Conservation (phyloP, 78 protist genomes). For the Guillardia theta region DNA sequence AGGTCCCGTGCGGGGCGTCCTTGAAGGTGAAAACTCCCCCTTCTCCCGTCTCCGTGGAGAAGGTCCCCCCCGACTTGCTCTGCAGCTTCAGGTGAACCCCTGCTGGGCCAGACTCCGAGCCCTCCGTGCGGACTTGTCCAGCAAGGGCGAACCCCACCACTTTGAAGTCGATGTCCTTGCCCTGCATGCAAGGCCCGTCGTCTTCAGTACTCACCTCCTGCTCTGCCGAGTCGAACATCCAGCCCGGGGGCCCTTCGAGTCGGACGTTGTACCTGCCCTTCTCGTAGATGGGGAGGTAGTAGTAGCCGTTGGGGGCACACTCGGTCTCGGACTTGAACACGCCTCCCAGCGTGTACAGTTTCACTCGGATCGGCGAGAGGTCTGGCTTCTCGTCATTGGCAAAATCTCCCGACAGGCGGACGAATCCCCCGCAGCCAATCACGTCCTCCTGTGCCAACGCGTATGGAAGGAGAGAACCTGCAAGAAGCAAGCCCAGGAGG, state of each 20-base stretch:
- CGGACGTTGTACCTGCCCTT: neutral
- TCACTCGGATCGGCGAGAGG: neutral
- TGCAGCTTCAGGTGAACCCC: neutral
- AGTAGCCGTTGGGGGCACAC: slow-evolving; percentile 36
- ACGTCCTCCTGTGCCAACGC: neutral
- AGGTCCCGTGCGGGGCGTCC: neutral
- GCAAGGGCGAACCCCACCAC: neutral
- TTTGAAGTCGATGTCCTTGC: slow-evolving; percentile 14
- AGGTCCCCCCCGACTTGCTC: neutral
- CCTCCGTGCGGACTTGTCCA: neutral
- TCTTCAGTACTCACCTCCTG: neutral
- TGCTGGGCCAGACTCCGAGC: neutral
- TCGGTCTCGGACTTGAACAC: neutral
- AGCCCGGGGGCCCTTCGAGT: neutral
- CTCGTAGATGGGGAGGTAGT: slow-evolving; percentile 10
- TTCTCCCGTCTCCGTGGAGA: neutral
- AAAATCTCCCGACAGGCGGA: neutral
- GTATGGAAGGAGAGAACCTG: too few relatives aligned
- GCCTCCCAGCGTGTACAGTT: neutral
- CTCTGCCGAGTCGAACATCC: neutral
- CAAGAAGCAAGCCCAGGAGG: neutral
- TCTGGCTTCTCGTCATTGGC: neutral
- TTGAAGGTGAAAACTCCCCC: neutral
- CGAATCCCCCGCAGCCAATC: slow-evolving; percentile 26
- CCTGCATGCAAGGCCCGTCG: neutral